phyloP scores from a whole-genome alignment of 2,329 filamentous ascomycete species.

The Pyrenochaeta sp. region DNA sequence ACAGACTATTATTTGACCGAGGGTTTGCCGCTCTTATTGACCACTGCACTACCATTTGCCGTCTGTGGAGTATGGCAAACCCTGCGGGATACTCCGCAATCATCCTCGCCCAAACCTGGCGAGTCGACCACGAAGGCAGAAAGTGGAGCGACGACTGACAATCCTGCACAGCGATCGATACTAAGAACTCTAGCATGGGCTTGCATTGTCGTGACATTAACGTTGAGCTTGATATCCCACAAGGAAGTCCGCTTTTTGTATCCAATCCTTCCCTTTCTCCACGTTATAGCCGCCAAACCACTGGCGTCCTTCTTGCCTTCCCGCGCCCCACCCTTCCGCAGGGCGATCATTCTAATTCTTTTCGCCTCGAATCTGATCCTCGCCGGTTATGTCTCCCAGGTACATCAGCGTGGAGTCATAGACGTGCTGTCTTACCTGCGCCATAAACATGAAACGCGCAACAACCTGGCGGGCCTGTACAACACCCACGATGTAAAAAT shows the following conservation, averaged over 20 bases:
- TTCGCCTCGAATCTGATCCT: constrained; percentile 73
- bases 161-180: constrained; percentile 18
- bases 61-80: constrained; percentile 67
- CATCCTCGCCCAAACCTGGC: constrained; percentile 25
- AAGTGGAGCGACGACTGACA: constrained; percentile 3
- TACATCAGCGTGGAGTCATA: constrained; percentile 80
- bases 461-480: constrained; percentile 47
- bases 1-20: constrained; percentile 94
- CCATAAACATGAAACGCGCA: constrained; percentile 68
- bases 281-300: constrained; percentile 76
- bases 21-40: constrained; percentile 85
- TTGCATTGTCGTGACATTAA: constrained; percentile 66
- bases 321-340: constrained; percentile 49
- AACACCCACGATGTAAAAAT: constrained; percentile 33
- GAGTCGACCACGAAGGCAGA: background rate
- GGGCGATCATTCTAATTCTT: constrained; percentile 59
- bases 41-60: constrained; percentile 80
- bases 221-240: constrained; percentile 82
- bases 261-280: constrained; percentile 85
- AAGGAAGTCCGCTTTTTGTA: constrained; percentile 99
- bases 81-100: constrained; percentile 15
- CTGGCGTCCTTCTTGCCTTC: constrained; percentile 69
- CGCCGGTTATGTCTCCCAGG: constrained; percentile 74
- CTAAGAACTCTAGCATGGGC: constrained; percentile 43
- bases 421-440: constrained; percentile 78